These are phyloP conservation scores for Hyphodiscus hymeniophilus DNA, from an alignment of 495 filamentous ascomycete genomes.

Conservation along the genomic window DNA sequence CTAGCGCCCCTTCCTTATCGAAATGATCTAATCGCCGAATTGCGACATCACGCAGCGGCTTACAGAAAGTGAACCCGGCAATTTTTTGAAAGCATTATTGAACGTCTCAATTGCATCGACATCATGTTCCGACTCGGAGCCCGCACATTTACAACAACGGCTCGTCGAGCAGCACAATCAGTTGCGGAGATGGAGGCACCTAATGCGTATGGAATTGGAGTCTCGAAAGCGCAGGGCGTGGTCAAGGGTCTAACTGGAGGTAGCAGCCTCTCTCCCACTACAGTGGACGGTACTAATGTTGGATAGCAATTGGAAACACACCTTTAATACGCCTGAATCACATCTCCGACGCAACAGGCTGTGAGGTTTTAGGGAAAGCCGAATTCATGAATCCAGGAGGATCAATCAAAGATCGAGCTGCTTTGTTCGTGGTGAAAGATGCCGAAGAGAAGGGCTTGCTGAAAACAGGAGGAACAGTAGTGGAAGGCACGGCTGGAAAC, in stretches of 20 bases:
- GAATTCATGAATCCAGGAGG: constrained; percentile 99
- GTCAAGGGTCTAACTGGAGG: constrained; percentile 82
- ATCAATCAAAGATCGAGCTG: constrained; percentile 92
- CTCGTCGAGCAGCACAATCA: constrained; percentile 38
- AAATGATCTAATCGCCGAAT: background rate
- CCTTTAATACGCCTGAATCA: constrained; percentile 84
- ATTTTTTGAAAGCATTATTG: too few relatives aligned
- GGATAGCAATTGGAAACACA: constrained; percentile 85
- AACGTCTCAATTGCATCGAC: constrained; percentile 1
- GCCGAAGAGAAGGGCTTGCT: constrained; percentile 84
- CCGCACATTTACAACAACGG: constrained; percentile 48
- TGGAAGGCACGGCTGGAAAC: constrained; percentile 96
- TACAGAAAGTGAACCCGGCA: too few relatives aligned
- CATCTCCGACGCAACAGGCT: constrained; percentile 86
- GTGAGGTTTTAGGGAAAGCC: constrained; percentile 91
- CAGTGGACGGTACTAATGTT: constrained; percentile 8
- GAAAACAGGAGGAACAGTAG: constrained; percentile 79
- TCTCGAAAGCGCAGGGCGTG: constrained; percentile 78
- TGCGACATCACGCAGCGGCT: background rate
- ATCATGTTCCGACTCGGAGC: constrained; percentile 50
- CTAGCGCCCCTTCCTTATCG: background rate
- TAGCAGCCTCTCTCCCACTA: constrained; percentile 31
- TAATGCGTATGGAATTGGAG: constrained; percentile 49
- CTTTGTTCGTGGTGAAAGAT: constrained; percentile 86
- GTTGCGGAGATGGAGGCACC: constrained; percentile 38